These are phyloP conservation scores for Dichotomopilus funicola DNA, from an alignment of 2,329 filamentous ascomycete species.

Conservation along the genomic window DNA sequence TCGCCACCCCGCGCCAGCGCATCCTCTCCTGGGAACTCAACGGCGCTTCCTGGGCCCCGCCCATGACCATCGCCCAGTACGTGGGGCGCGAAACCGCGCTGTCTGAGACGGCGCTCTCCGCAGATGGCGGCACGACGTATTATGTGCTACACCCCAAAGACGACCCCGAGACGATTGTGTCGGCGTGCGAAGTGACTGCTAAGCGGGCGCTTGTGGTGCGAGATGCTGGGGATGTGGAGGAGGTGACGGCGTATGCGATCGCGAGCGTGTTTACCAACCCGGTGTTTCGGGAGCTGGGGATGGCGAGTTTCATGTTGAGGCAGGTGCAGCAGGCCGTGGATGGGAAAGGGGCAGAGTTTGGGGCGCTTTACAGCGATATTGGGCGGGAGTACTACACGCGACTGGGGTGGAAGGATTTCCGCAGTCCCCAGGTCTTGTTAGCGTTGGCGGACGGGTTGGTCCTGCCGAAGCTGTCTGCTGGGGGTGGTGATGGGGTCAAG, in stretches of 20 bases:
- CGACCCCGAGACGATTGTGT: conserved; percentile 27
- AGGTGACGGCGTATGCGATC: conserved; percentile 26
- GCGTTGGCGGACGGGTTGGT: conserved; percentile 12
- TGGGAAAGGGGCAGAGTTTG: conserved; percentile 22
- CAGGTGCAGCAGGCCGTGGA: conserved; percentile 30
- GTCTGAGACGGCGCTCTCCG: conserved; percentile 24
- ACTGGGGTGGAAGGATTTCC: conserved; percentile 31
- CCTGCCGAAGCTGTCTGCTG: not conserved
- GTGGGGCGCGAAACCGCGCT: conserved; percentile 26
- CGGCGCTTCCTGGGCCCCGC: conserved; percentile 28
- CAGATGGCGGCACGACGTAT: conserved; percentile 25
- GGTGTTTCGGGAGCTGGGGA: conserved; percentile 28
- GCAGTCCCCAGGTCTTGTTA: conserved; percentile 29
- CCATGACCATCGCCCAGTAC: conserved; percentile 27
- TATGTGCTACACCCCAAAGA: conserved; percentile 27
- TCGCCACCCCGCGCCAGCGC: conserved; percentile 26
- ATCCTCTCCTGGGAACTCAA: conserved; percentile 29
- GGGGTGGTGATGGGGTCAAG: no score
- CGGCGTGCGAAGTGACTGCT: conserved; percentile 28
- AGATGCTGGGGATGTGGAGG: not conserved
- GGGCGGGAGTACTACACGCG: conserved; percentile 27
- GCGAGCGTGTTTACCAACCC: conserved; percentile 33
- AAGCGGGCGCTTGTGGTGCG: conserved; percentile 23
- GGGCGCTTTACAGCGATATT: conserved; percentile 31
- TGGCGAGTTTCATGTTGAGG: conserved; percentile 30